Evolutionary conservation across 306 rosid species (phyloP), one percentile per base, ranked within the genome.

Genomic region (Styphnolobium japonicum): DNA sequence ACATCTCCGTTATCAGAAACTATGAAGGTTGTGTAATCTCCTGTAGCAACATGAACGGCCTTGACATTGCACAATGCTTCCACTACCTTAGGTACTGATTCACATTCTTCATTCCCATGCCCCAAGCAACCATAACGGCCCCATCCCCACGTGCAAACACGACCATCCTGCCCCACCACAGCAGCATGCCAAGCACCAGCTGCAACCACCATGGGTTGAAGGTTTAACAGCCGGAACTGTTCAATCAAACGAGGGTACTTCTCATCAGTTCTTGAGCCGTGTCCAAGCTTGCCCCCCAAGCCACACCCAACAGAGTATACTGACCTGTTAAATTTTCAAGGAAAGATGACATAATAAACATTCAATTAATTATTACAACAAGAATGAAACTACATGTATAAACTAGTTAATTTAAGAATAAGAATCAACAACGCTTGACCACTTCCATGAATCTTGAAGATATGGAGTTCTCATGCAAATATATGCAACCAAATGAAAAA

Each of bases 181-280:
- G 98, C 98, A 37, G 98, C 98, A 57, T 94, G 98, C 97, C 97
- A 94, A 81, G 98, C 98, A 71, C 97, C 98, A 10, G 98, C 98
- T 6, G 97, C 91, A 57, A 94, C 92, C 48, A 90, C 97, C 82
- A 77, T 73, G 0, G 98, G 97, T 85, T 94, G 97, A 80, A 94
- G 89, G 82, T 91, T 92, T 88, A 94, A 70, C 39, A 75, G 42
- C 83, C 39, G 85, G 63, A 94, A 91, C 82, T 91, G 90, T 76
- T 92, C 97, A 7, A 94, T 92, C 58, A 89, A 70, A 21, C 97
- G 91, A 34, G 98, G 97, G 56, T 80, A 60, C 83, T 92, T 94
- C 78, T 94, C 98, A 78, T 94, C 97, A 0, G 90, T 89, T 83
- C 89, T 89, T 55, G 89, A 63, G 40, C 98, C 97, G 0, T 94